Base-by-base conservation (phyloP, 495 filamentous ascomycete species). In the Daldinia caldariorum region DNA sequence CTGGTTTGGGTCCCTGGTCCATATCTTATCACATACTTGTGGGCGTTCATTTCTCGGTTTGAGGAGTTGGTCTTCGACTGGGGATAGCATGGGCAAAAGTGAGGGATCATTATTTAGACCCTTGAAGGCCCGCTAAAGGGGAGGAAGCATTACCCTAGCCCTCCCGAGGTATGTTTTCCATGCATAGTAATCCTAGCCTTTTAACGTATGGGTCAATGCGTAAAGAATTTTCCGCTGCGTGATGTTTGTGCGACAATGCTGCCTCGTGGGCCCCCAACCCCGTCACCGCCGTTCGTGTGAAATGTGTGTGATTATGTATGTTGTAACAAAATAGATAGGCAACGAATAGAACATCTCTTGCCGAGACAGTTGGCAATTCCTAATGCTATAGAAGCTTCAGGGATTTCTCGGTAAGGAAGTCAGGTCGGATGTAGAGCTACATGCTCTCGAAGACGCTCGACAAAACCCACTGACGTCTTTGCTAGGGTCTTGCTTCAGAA, bases 101-200 rank as follows among this genome's bases (percentile, higher is more conserved):
- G n/a, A 58, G 45, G 62, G 65, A 72, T 72, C 58, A 62, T 16
- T 64, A 61, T 31, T 51, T 5, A 61, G 45, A 72, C 37, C 70
- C 70, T 65, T 65, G 61, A 22, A 12, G 70, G 51, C 69, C 69
- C 69, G 60, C 59, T 58, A 51, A 50, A 71, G 63, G 65, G 57
- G 70, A 67, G 51, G 70, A 67, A 43, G 32, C 34, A 43, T 38
- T 37, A 63, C 53, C 69, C 63, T 32, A 37, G 69, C 47, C 32
- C 55, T 26, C 53, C 54, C 49, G 63, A 57, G 43, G 45, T 55
- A 50, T 68, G 51, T 69, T 57, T 38, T 62, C 49, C 38, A 58
- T n/a, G n/a, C n/a, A n/a, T n/a, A n/a, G n/a, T 26, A 47, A 61
- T 49, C 61, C 70, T 61, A 34, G 64, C 39, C 26, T 26, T 26